A percentile compares a stretch with the other conserved stretches of the same genome.
phyloP scores from a whole-genome alignment of 108 stramenopile genomes.

The Bacterosira constricta region DNA sequence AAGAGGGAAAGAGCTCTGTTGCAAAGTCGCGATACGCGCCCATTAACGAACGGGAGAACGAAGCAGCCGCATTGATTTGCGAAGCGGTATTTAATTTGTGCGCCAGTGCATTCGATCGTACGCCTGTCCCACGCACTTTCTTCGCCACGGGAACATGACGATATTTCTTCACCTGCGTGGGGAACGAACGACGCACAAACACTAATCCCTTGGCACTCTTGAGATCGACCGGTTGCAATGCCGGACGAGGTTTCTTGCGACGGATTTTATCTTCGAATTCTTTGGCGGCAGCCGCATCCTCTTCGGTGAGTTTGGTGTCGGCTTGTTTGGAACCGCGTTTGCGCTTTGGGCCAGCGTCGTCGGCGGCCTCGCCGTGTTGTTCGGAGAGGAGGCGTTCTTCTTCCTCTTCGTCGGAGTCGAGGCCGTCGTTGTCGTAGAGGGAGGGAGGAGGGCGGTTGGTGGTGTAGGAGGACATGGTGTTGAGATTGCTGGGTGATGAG shows the following conservation, averaged over 20 bases:
- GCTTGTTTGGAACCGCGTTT: constrained; percentile 30
- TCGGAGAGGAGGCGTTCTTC: constrained; percentile 65
- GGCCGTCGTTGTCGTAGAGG: constrained; percentile 23
- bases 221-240: constrained; percentile 43
- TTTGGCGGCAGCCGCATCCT: constrained; percentile 52
- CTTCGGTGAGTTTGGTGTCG: constrained; percentile 47
- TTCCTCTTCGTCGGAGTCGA: constrained; percentile 61
- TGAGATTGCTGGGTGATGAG: background rate
- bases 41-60: constrained; percentile 53
- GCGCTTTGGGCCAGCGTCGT: constrained; percentile 14
- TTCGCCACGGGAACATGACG: constrained; percentile 1
- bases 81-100: constrained; percentile 29
- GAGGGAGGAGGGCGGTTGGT: constrained; percentile 6
- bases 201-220: constrained; percentile 55
- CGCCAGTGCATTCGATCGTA: background rate
- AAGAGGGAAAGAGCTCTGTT: constrained; percentile 52
- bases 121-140: constrained; percentile 12
- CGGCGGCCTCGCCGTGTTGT: constrained; percentile 59
- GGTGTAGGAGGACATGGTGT: constrained; percentile 13
- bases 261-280: constrained; percentile 40
- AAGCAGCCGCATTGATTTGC: constrained; percentile 42
- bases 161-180: constrained; percentile 17
- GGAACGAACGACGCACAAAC: constrained; percentile 41
- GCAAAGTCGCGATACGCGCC: constrained; percentile 58
- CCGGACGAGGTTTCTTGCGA: constrained; percentile 38